A percentile compares a stretch with the other conserved stretches of the same genome.
phyloP scores from a whole-genome alignment of 805 yeast genomes.

The Pichia kluyveri region DNA sequence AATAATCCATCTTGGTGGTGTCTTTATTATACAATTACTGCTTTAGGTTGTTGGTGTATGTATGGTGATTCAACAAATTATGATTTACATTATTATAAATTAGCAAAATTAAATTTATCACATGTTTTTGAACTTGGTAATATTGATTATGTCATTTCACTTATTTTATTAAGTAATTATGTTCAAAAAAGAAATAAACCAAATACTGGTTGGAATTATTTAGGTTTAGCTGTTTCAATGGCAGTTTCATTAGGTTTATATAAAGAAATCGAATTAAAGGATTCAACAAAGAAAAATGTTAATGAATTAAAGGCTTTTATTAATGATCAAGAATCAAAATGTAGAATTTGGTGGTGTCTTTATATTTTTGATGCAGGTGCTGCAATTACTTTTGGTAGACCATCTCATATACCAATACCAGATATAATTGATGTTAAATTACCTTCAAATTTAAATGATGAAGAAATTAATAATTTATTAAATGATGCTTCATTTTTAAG shows the following conservation, averaged over 20 bases:
- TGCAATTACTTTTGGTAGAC: conserved; percentile 57
- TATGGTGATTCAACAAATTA: conserved; percentile 44
- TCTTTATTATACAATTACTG: conserved; percentile 46
- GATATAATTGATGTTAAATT: conserved; percentile 39
- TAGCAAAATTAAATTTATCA: conserved; percentile 36
- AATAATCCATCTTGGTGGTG: conserved; percentile 34
- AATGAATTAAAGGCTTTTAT: conserved; percentile 26
- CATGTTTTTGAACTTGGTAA: conserved; percentile 53
- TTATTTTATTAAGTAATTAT: conserved; percentile 48
- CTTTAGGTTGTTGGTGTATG: conserved; percentile 63
- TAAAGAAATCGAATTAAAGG: conserved; percentile 33
- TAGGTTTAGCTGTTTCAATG: conserved; percentile 58
- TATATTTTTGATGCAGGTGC: conserved; percentile 57
- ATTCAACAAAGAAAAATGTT: conserved; percentile 4
- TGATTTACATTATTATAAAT: conserved; percentile 48
- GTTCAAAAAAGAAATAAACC: conserved; percentile 58
- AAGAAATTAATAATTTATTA: conserved; percentile 23
- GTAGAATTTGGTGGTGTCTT: conserved; percentile 63
- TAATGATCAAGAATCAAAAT: conserved; percentile 42
- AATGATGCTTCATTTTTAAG: conserved; percentile 13
- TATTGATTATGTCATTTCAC: conserved; percentile 41
- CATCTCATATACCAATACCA: conserved; percentile 41
- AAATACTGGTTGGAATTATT: conserved; percentile 60
- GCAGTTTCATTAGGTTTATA: conserved; percentile 58
- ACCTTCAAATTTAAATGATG: conserved; percentile 45